phyloP scores from a whole-genome alignment of 2,329 filamentous ascomycete genomes.

The Fusarium denticulatum region DNA sequence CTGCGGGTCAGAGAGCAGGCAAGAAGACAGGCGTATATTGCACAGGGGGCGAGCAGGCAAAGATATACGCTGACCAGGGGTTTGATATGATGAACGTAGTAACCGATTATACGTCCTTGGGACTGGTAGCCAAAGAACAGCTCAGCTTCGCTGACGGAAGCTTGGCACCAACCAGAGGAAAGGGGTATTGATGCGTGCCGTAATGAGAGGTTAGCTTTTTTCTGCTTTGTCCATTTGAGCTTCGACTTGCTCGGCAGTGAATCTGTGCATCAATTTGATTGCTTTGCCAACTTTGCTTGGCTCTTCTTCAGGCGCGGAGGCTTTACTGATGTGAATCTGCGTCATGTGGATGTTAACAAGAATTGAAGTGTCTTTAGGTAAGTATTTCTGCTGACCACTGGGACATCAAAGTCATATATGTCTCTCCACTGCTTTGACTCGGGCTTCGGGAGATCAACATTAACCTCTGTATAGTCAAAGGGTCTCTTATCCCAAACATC shows the following conservation, averaged over 20 bases:
- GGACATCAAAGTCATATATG: constrained; percentile 83
- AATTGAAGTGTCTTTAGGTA: no score
- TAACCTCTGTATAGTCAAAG: constrained; percentile 75
- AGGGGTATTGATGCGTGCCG: constrained; percentile 51
- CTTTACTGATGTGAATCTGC: constrained; percentile 73
- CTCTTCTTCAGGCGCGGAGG: constrained; percentile 59
- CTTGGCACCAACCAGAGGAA: constrained; percentile 49
- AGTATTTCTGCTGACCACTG: constrained; percentile 67
- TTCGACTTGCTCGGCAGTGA: constrained; percentile 73
- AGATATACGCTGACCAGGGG: constrained; percentile 62
- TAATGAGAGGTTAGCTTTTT: constrained; percentile 24
- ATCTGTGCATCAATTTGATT: constrained; percentile 81
- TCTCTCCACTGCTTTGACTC: constrained; percentile 73
- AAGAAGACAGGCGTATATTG: constrained; percentile 74
- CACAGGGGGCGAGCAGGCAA: constrained; percentile 65
- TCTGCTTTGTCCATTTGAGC: constrained; percentile 73
- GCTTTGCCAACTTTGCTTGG: constrained; percentile 67
- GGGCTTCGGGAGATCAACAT: constrained; percentile 75
- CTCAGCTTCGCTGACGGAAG: constrained; percentile 59
- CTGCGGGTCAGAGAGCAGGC: constrained; percentile 67
- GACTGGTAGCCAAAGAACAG: constrained; percentile 55
- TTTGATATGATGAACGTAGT: constrained; percentile 71
- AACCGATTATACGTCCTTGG: constrained; percentile 64
- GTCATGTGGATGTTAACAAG: neutral
- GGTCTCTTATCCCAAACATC: constrained; percentile 73